Evolutionary conservation across 495 filamentous ascomycete species (phyloP).

Genomic region (Monascus purpureus): DNA sequence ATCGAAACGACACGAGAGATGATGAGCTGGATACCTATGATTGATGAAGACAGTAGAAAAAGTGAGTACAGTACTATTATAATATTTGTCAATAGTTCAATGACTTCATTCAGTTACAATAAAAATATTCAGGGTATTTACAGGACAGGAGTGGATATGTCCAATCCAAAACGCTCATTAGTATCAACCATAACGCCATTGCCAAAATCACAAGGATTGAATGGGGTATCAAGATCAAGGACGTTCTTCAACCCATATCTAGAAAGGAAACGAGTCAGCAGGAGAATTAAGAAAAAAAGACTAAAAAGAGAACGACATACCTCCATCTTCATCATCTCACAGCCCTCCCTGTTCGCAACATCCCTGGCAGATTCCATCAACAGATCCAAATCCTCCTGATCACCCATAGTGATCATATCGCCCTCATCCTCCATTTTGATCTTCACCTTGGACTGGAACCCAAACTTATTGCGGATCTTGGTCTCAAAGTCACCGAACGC

Average conservation of each 20-base stretch:
- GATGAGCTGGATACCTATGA: no score
- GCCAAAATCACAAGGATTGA: no score
- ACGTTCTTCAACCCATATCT: constrained; percentile 57
- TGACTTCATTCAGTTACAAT: no score
- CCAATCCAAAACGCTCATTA: no score
- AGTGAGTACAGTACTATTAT: no score
- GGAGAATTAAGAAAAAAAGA: background rate
- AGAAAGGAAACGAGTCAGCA: constrained; percentile 4
- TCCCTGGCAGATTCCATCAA: constrained; percentile 52
- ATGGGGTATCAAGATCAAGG: background rate
- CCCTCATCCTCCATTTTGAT: constrained; percentile 78
- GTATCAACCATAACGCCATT: no score
- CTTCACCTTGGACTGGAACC: constrained; percentile 52
- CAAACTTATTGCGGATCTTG: constrained; percentile 74
- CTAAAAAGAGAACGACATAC: constrained; percentile 35
- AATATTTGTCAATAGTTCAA: no score
- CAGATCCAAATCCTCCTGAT: constrained; percentile 92
- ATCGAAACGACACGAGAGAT: no score
- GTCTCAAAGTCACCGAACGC: constrained; percentile 62
- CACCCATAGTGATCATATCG: constrained; percentile 92
- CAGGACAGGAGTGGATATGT: no score
- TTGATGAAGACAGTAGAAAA: no score
- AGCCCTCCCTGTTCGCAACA: constrained; percentile 54
- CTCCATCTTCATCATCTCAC: constrained; percentile 91
- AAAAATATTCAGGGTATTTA: no score